phyloP scores from a whole-genome alignment of 148 eudicot species.

The Vaccinium vitisidaea region DNA sequence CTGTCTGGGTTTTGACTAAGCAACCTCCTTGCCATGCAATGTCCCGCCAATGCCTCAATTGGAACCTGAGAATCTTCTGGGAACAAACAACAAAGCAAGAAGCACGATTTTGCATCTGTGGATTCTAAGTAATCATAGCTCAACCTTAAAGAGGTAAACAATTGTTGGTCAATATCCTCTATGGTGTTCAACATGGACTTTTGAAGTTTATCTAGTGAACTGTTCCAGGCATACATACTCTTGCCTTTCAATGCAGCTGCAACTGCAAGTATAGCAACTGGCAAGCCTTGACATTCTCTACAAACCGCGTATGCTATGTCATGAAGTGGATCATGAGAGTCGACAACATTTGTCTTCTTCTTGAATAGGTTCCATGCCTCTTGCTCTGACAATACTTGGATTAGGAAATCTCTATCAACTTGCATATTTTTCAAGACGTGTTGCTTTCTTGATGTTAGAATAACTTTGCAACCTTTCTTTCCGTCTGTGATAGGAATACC shows the following conservation, averaged over 20 bases:
- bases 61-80: slow-evolving; percentile 18
- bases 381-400: not conserved
- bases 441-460: slow-evolving; percentile 15
- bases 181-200: not conserved
- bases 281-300: slow-evolving; percentile 19
- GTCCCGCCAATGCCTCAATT: slow-evolving; percentile 7
- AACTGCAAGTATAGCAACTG: slow-evolving; percentile 19
- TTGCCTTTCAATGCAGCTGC: slow-evolving; percentile 14
- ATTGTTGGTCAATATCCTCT: not conserved
- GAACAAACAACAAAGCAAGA: not conserved
- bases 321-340: not conserved
- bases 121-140: slow-evolving; percentile 4
- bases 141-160: slow-evolving; percentile 5
- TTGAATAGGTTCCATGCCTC: slow-evolving; percentile 12
- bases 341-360: not conserved
- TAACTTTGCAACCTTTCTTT: slow-evolving; percentile 13
- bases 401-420: not conserved
- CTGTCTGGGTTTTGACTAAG: not conserved
- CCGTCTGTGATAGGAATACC: not conserved
- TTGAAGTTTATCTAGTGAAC: slow-evolving; percentile 3
- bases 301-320: not conserved
- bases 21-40: slow-evolving; percentile 6
- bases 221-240: not conserved
- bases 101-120: not conserved
- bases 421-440: not conserved